Conservation (phyloP, 2,329 filamentous ascomycete species). For the Hypoxylon sp. region DNA sequence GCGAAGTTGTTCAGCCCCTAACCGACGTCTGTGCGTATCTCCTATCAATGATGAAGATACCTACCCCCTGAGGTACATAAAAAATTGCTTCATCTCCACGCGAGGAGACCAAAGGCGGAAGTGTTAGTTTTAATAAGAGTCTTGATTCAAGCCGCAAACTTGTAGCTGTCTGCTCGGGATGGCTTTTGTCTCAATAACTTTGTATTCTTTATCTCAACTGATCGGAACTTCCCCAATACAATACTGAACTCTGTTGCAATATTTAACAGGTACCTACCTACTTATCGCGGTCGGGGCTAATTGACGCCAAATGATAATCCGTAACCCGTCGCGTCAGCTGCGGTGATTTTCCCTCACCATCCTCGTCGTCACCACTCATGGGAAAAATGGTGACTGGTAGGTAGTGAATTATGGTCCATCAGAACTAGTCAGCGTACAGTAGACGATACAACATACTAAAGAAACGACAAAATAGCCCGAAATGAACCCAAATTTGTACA, state of each 20-base stretch:
- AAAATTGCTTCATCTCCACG: too few species aligned
- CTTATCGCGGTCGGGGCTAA: not conserved
- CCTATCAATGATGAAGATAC: too few species aligned
- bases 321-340: too few species aligned
- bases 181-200: not conserved
- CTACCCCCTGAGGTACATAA: too few species aligned
- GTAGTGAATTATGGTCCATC: not conserved
- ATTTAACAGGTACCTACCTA: not conserved
- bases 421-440: not conserved
- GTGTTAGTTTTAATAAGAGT: too few species aligned
- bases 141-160: too few species aligned
- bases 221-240: not conserved
- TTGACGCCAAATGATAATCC: not conserved
- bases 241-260: not conserved
- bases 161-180: too few species aligned
- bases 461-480: not conserved
- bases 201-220: too few species aligned
- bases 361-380: not conserved
- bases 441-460: not conserved
- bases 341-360: not conserved
- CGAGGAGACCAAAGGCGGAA: too few species aligned
- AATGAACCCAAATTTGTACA: not conserved
- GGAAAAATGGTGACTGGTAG: not conserved
- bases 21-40: not conserved
- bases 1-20: not conserved